phyloP scores from a whole-genome alignment of 352 stramenopile species.

The Halophytophthora batemanensis region DNA sequence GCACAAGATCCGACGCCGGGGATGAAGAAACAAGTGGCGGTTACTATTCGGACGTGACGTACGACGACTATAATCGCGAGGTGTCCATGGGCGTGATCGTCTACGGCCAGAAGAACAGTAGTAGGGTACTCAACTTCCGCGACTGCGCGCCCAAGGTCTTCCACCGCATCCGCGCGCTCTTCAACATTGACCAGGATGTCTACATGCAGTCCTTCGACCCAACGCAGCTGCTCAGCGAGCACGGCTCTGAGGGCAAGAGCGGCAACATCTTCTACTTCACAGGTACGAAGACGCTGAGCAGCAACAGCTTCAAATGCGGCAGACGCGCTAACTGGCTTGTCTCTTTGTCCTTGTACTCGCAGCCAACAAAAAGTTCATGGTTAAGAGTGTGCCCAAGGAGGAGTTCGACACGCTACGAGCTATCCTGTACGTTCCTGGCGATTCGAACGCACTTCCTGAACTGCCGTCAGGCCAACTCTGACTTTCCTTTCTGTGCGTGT shows the following conservation, averaged over 20 bases:
- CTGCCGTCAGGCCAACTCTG: not conserved
- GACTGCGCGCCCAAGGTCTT: constrained; percentile 82
- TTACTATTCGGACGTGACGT: constrained; percentile 27
- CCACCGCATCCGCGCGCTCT: constrained; percentile 70
- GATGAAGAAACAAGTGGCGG: constrained; percentile 8
- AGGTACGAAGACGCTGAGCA: constrained; percentile 21
- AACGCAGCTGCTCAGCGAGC: constrained; percentile 64
- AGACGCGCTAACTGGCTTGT: constrained; percentile 8
- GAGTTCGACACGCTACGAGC: constrained; percentile 80
- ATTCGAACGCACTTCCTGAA: not conserved
- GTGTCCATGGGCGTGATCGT: constrained; percentile 73
- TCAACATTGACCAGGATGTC: constrained; percentile 63
- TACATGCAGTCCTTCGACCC: constrained; percentile 80
- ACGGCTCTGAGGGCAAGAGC: constrained; percentile 80
- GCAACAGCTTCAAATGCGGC: not conserved
- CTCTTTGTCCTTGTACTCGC: not conserved
- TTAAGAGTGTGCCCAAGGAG: constrained; percentile 84
- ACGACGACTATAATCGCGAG: constrained; percentile 69
- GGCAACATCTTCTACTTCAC: constrained; percentile 90
- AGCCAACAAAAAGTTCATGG: constrained; percentile 87
- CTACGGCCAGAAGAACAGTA: constrained; percentile 52
- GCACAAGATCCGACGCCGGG: constrained; percentile 23
- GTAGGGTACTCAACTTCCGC: constrained; percentile 58
- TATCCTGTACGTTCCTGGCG: constrained; percentile 51
- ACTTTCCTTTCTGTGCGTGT: not conserved